Evolutionary conservation across 805 yeast species (phyloP).

Genomic region (Hanseniaspora singularis): DNA sequence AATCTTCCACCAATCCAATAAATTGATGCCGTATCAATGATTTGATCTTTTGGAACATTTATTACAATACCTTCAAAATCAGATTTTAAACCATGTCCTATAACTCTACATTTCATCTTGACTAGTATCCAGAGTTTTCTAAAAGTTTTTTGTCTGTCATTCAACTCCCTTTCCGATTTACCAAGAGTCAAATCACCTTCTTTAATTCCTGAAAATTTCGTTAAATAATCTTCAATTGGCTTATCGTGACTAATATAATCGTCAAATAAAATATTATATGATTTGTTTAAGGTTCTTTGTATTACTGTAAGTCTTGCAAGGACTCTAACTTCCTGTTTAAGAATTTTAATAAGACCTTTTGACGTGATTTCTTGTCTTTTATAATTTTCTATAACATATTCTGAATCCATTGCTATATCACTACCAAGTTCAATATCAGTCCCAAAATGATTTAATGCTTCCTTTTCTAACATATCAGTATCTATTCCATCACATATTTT

Average conservation of each 20-base stretch:
- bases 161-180: constrained; percentile 54
- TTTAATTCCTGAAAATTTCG: constrained; percentile 87
- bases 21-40: constrained; percentile 78
- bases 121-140: constrained; percentile 80
- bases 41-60: constrained; percentile 73
- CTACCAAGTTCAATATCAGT: constrained; percentile 54
- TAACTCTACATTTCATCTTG: constrained; percentile 80
- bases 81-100: constrained; percentile 85
- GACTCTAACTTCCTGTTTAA: constrained; percentile 63
- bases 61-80: constrained; percentile 91
- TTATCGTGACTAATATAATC: constrained; percentile 73
- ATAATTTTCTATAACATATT: constrained; percentile 71
- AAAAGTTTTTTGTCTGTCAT: constrained; percentile 70
- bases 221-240: constrained; percentile 70
- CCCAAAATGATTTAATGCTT: constrained; percentile 54
- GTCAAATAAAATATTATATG: constrained; percentile 51
- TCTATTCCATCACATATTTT: constrained; percentile 24
- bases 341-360: constrained; percentile 54
- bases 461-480: constrained; percentile 27
- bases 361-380: constrained; percentile 69
- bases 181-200: constrained; percentile 76
- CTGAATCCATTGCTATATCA: constrained; percentile 94
- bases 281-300: constrained; percentile 34
- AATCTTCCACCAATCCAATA: constrained; percentile 67
- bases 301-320: constrained; percentile 83